phyloP scores from a whole-genome alignment of 441 rosid genomes.

The Jatropha podagrica region DNA sequence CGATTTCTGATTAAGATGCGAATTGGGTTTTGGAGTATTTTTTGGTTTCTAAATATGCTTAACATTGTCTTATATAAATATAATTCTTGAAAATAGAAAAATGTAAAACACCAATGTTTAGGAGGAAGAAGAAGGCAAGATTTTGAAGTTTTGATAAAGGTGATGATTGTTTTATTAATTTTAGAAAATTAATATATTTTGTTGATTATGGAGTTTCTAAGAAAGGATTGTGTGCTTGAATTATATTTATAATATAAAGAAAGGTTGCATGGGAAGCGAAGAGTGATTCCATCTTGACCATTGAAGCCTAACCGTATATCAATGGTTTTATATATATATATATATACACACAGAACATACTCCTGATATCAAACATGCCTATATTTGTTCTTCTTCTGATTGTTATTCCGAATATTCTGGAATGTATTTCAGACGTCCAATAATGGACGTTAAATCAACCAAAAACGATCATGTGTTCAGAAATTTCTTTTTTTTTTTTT shows the following conservation, averaged over 20 bases:
- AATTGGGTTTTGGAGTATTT: conserved; percentile 36
- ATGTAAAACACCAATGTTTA: no score
- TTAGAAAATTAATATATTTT: conserved; percentile 21
- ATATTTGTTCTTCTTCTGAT: background rate
- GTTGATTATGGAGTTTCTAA: conserved; percentile 11
- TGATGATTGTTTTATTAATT: background rate
- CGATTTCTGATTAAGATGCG: conserved; percentile 39
- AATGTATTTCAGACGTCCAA: background rate
- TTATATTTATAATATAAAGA: conserved; percentile 1
- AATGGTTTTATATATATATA: background rate
- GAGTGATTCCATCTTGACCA: conserved; percentile 29
- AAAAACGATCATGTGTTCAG: no score
- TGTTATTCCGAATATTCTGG: conserved; percentile 4
- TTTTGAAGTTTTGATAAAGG: background rate
- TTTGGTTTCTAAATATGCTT: conserved; percentile 38
- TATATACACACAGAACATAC: background rate
- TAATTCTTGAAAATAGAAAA: no score
- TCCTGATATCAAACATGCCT: background rate
- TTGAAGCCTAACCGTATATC: conserved; percentile 17
- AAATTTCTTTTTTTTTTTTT: no score
- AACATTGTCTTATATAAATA: conserved; percentile 32
- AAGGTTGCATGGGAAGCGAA: conserved; percentile 26
- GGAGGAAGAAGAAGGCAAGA: conserved; percentile 21
- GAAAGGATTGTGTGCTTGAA: conserved; percentile 24
- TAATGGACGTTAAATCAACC: no score